Conservation (phyloP, 1,284 basidiomycete genomes). For the Ustilago lituana region DNA sequence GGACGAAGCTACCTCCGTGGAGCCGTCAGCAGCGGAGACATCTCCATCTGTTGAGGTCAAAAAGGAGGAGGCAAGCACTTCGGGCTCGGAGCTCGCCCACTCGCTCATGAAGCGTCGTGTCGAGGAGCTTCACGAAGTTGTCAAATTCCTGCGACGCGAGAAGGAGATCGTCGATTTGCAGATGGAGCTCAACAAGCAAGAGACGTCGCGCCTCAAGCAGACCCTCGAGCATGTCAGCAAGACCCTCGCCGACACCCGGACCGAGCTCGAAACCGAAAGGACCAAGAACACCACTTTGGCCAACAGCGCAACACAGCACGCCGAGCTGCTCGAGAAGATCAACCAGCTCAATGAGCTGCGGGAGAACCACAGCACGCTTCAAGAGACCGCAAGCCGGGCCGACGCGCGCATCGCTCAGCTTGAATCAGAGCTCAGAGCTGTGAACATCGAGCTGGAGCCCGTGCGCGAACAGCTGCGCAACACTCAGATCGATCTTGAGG, state of each 20-base stretch:
- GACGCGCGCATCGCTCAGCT: slow-evolving; percentile 71
- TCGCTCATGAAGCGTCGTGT: slow-evolving; percentile 39
- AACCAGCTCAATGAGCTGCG: slow-evolving; percentile 85
- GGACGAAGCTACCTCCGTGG: background rate
- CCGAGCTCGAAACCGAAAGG: slow-evolving; percentile 56
- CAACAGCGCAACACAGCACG: slow-evolving; percentile 78
- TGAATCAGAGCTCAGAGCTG: slow-evolving; percentile 68
- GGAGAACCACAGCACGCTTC: slow-evolving; percentile 85
- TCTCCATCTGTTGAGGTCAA: slow-evolving; percentile 9
- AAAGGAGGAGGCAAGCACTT: slow-evolving; percentile 13
- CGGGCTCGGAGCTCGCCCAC: slow-evolving; percentile 33
- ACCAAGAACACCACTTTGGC: slow-evolving; percentile 55
- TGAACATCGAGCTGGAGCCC: slow-evolving; percentile 78
- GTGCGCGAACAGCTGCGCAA: slow-evolving; percentile 77
- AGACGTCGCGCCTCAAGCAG: slow-evolving; percentile 78
- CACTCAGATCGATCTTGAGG: slow-evolving; percentile 79
- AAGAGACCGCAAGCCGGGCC: slow-evolving; percentile 79
- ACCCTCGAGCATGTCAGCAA: slow-evolving; percentile 80
- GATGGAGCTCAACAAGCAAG: slow-evolving; percentile 84
- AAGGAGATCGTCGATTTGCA: slow-evolving; percentile 90
- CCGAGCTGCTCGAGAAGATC: slow-evolving; percentile 85
- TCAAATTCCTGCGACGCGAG: slow-evolving; percentile 84
- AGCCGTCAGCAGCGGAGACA: background rate
- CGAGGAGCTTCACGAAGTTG: slow-evolving; percentile 76
- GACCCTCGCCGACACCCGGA: slow-evolving; percentile 76